Percentiles rank a stretch among this genome's conserved stretches.
phyloP scores from a whole-genome alignment of 148 eudicot genomes.

The Euryodendron excelsum region DNA sequence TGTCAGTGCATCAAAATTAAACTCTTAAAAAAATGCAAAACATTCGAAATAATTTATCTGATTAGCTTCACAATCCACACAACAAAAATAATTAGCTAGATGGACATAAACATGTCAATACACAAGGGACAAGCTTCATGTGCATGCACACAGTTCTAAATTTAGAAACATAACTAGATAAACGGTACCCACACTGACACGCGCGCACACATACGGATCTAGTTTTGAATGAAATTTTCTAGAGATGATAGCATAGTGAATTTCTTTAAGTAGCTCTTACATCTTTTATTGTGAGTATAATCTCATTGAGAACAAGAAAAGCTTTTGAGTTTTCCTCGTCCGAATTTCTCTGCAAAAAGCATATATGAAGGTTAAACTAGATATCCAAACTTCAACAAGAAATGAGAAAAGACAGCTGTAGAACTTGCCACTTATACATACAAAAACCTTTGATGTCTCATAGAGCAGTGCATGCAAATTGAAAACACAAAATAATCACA shows the following conservation, averaged over 20 bases:
- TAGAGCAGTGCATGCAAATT: too few species aligned
- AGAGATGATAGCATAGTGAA: background rate
- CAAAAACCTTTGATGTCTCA: too few species aligned
- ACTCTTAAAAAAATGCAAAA: too few species aligned
- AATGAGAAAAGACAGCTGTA: too few species aligned
- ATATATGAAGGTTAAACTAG: background rate
- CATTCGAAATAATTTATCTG: too few species aligned
- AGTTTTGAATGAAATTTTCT: background rate
- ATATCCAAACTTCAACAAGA: background rate
- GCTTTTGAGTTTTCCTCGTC: slow-evolving; percentile 79
- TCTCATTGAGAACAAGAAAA: slow-evolving; percentile 78
- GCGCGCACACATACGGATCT: too few species aligned
- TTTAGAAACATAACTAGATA: too few species aligned
- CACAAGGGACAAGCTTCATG: background rate
- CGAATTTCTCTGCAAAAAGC: slow-evolving; percentile 40
- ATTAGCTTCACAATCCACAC: background rate
- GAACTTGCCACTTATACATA: too few species aligned
- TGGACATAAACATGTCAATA: background rate
- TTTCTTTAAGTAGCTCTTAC: slow-evolving; percentile 43
- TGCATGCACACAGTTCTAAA: background rate
- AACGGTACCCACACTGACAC: too few species aligned
- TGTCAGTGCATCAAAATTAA: too few species aligned
- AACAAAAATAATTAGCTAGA: background rate
- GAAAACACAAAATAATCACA: too few species aligned
- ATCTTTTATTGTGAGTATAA: slow-evolving; percentile 77